A percentile compares a stretch with the other conserved stretches of the same genome.
phyloP scores from a whole-genome alignment of 495 filamentous ascomycete genomes.

The Astrothelium macrocarpum region DNA sequence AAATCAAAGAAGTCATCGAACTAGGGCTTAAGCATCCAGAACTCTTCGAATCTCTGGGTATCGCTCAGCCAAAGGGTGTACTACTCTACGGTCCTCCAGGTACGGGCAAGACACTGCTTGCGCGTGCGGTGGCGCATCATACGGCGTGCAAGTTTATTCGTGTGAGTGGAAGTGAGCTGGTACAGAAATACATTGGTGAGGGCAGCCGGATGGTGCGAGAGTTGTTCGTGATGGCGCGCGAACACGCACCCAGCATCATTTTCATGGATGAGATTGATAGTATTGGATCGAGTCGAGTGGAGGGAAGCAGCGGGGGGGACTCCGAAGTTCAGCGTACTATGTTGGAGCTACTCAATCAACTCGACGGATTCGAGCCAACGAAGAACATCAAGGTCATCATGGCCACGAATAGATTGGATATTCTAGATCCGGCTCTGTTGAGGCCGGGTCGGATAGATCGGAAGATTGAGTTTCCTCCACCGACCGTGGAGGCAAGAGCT shows the following conservation, averaged over 20 bases:
- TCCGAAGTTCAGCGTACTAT: conserved; percentile 99
- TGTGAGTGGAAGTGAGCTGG: conserved; percentile 88
- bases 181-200: conserved; percentile 99
- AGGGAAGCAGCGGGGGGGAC: conserved; percentile 88
- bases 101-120: conserved; percentile 93
- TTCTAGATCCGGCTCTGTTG: conserved; percentile 88
- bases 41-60: conserved; percentile 95
- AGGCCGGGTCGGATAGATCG: conserved; percentile 94
- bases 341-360: conserved; percentile 94
- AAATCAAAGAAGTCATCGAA: conserved; percentile 99
- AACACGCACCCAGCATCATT: conserved; percentile 98
- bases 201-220: conserved; percentile 97
- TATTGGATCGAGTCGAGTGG: conserved; percentile 93
- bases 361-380: conserved; percentile 98
- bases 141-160: conserved; percentile 98
- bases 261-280: conserved; percentile 99
- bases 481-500: conserved; percentile 91
- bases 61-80: conserved; percentile 96
- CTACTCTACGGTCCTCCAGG: conserved; percentile 94
- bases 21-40: conserved; percentile 97
- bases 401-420: conserved; percentile 97
- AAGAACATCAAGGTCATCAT: conserved; percentile 99
- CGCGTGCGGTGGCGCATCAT: conserved; percentile 93
- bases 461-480: conserved; percentile 98
- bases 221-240: conserved; percentile 96